Evolutionary conservation across 805 yeast genomes (phyloP), one percentile per base, ranked within the genome.

Genomic region (Pichia californica): DNA sequence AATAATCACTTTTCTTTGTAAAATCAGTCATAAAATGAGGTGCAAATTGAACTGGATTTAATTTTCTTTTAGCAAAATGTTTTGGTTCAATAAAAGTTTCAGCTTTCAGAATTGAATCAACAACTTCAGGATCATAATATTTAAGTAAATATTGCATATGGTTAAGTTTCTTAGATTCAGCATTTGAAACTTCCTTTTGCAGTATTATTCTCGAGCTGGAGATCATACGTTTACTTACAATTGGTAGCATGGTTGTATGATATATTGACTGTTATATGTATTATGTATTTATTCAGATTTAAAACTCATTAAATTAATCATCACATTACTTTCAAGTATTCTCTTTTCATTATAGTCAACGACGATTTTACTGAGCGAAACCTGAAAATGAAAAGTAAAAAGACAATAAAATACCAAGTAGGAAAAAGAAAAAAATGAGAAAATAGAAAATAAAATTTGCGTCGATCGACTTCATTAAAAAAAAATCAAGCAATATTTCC

Each of bases 91-190:
- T 79, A 16, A 76, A 71, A 5, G 83, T 69, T 66, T 91, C 96
- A 0, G 97, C 86, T 36, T 83, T 72, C 53, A 83, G 70, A 52
- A 93, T 87, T 41, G 94, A 77, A 58, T 87, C 85, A 49, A 91
- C 74, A 40, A 89, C 71, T 46, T 81, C 83, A 27, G 88, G 86
- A 8, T 91, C 78, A 62, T 91, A 91, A 68, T 81, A 91, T 58
- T 88, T 79, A 37, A 77, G 63, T 52, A 89, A 70, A 50, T 69
- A 71, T 36, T 76, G 73, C 50, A 78, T 53, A 61, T 82, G 88
- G 45, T 51, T 48, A 30, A 58, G 46, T 37, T 53, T 59, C 27
- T 57, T 46, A 9, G 59, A 47, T 30, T 59, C 63, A 14, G 54
- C 36, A 19, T 32, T 44, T 14, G 41, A 21, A 6, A 21, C 23